A percentile compares a stretch with the other conserved stretches of the same genome.
Evolutionary conservation across 2,329 filamentous ascomycete species (phyloP).

Genomic region (Phyllosticta capitalensis): DNA sequence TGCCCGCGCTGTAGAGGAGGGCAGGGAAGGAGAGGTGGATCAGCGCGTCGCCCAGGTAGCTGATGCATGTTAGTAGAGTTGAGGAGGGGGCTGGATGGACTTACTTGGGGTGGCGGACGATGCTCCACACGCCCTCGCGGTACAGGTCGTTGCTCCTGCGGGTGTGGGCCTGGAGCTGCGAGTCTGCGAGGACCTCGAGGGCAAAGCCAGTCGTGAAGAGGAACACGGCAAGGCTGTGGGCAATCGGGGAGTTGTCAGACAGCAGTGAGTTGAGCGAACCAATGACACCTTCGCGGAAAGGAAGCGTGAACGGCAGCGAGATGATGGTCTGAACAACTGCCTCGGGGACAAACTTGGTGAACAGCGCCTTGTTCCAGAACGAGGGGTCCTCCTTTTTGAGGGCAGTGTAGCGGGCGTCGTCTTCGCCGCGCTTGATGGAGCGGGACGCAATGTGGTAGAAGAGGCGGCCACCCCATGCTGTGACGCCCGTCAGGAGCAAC

Average conservation of each 20-base stretch:
- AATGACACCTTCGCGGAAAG: slow-evolving; percentile 37
- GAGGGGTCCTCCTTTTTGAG: slow-evolving; percentile 40
- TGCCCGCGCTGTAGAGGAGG: slow-evolving; percentile 45
- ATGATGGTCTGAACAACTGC: slow-evolving; percentile 49
- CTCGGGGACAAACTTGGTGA: slow-evolving; percentile 48
- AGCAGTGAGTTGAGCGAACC: slow-evolving; percentile 3
- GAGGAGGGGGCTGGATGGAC: slow-evolving; percentile 16
- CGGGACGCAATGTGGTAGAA: slow-evolving; percentile 46
- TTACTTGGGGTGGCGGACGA: slow-evolving; percentile 54
- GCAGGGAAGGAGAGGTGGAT: slow-evolving; percentile 51
- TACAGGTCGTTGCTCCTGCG: slow-evolving; percentile 35
- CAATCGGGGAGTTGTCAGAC: slow-evolving; percentile 24
- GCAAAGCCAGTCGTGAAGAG: slow-evolving; percentile 48
- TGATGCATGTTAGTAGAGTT: slow-evolving; percentile 18
- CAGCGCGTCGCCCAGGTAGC: slow-evolving; percentile 52
- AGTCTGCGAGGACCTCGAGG: slow-evolving; percentile 48
- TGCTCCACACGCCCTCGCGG: slow-evolving; percentile 51
- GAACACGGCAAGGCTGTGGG: slow-evolving; percentile 40
- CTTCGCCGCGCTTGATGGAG: slow-evolving; percentile 40
- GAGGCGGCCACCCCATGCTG: slow-evolving; percentile 48
- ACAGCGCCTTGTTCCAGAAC: slow-evolving; percentile 50
- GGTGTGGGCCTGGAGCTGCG: slow-evolving; percentile 44
- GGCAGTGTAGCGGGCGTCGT: slow-evolving; percentile 47
- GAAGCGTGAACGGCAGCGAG: slow-evolving; percentile 46
- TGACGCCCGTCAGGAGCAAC: slow-evolving; percentile 47